Base-by-base conservation (phyloP, 371 early-diverging fungal species). In the Racocetra persica region DNA sequence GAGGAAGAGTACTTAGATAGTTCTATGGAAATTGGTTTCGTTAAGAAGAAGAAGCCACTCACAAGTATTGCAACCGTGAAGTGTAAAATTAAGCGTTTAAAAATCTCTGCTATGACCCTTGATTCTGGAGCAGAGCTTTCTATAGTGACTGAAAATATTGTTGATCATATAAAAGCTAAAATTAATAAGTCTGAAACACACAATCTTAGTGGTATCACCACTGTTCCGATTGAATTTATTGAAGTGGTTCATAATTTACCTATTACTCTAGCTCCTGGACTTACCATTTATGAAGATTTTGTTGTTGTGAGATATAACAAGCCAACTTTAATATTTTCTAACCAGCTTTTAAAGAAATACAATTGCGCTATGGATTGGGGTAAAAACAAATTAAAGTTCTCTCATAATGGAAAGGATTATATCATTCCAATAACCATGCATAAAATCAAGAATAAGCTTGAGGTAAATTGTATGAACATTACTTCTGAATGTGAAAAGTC, bases 1-100 rank as follows among this genome's bases (percentile, higher is more conserved):
- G 38, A 24, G 60, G 32, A 65, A 16, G 66, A 65, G 28, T 32
- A 10, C 2, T 22, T 75, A 41, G n/a, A 75, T 41, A n/a, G 59
- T 75, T 36, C 59, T 26, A 75, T 75, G 59, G 75, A 59, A 45
- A 75, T 75, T 16, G 57, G 59, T 57, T 75, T 75, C 11, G 59
- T 75, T 18, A 4, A 45, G 11, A 38, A 41, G 45, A 71, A 71
- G 36, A 49, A 41, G 45, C 71, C 45, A 6, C 5, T 10, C 41
- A 71, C 22, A 18, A 71, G 71, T 45, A 32, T 71, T 71, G 71
- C 51, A 71, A 71, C 51, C 45, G 45, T 71, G 45, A 32, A 8
- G 22, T 55, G 28, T 57, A 75, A 75, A 59, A 75, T 75, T 32
- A 72, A 72, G 24, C 51, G 72, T 24, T 24, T 72, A 51, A 72